Evolutionary conservation across 306 rosid genomes (phyloP), one percentile per base, ranked within the genome.

Genomic region (Citrullus colocynthis): DNA sequence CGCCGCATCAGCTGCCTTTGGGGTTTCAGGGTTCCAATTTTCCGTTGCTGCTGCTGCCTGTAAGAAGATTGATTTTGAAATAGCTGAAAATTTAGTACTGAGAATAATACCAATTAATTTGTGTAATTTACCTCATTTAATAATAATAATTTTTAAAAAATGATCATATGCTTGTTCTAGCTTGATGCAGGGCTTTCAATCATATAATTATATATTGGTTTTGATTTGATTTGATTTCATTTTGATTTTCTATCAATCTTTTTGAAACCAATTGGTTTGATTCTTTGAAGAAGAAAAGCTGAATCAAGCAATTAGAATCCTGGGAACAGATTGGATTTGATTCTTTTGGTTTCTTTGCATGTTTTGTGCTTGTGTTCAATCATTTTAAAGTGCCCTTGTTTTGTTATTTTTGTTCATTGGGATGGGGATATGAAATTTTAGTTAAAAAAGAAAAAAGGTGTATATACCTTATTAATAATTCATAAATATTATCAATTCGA

Each of bases 11-110:
- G 75, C 81, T 76, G 42, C 72, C 44, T 80, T 28, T 21, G 75
- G 67, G 75, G 79, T 49, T 32, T 34, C 36, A 74, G 37, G 58
- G 24, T 76, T 82, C 88, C 87, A 63, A 63, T 15, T 59, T 78
- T 87, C 84, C 56, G 84, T 73, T 24, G 78, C 65, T 36, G 78
- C 65, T 36, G 67, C 75, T 71, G 82, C 81, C 79, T 52, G 69
- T 59, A 81, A 78, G 60, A 32, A 45, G 80, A 74, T 45, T 58
- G 7, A 21, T 9, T 51, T 28, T 41, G 48, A 64, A 62, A 65
- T 37, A 65, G 55, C 49, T 56, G 9, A 16, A 67, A 12, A 17
- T 80, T 5, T 17, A 28, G 62, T 11, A 20, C 14, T 80, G 41
- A 60, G 69, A 3, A 12, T 24, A 24, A 59, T 12, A 11, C 65